These are phyloP conservation scores for Paramyrothecium sp. DNA, from an alignment of 2,329 filamentous ascomycete species.

Conservation along the genomic window DNA sequence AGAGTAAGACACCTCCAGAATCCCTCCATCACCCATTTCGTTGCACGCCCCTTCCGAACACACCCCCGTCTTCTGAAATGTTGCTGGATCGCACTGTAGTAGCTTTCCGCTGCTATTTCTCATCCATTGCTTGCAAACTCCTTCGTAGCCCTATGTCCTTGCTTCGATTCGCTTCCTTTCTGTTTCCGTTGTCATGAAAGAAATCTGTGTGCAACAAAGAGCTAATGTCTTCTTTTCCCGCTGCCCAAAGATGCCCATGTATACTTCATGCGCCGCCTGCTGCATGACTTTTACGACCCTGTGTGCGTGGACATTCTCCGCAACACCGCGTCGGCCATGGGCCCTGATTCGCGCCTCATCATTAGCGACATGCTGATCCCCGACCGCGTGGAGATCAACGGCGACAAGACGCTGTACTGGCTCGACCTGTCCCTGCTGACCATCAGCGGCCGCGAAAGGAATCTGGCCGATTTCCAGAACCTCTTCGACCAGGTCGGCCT, in stretches of 20 bases:
- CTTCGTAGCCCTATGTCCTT: background rate
- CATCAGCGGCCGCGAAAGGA: conserved; percentile 26
- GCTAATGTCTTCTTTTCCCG: background rate
- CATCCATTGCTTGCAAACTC: background rate
- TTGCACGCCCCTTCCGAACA: background rate
- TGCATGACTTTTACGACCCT: conserved; percentile 25
- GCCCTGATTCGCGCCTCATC: conserved; percentile 22
- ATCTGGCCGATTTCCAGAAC: conserved; percentile 18
- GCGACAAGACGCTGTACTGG: conserved; percentile 22
- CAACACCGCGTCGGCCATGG: conserved; percentile 21
- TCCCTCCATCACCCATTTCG: background rate
- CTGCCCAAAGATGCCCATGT: conserved; percentile 19
- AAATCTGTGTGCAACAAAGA: too few species aligned
- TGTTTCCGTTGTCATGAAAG: background rate
- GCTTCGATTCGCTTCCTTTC: background rate
- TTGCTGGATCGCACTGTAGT: too few species aligned
- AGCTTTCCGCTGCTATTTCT: too few species aligned
- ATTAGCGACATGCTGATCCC: conserved; percentile 31
- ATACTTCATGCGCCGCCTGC: conserved; percentile 25
- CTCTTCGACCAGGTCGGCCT: conserved; percentile 22
- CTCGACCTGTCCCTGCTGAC: conserved; percentile 20
- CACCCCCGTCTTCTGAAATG: too few species aligned
- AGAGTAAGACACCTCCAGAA: conserved; percentile 14
- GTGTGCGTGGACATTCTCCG: conserved; percentile 20
- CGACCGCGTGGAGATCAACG: conserved; percentile 18